Evolutionary conservation across 1,139 yeast species (phyloP).

Genomic region (Magnusiomyces tetraspermus): DNA sequence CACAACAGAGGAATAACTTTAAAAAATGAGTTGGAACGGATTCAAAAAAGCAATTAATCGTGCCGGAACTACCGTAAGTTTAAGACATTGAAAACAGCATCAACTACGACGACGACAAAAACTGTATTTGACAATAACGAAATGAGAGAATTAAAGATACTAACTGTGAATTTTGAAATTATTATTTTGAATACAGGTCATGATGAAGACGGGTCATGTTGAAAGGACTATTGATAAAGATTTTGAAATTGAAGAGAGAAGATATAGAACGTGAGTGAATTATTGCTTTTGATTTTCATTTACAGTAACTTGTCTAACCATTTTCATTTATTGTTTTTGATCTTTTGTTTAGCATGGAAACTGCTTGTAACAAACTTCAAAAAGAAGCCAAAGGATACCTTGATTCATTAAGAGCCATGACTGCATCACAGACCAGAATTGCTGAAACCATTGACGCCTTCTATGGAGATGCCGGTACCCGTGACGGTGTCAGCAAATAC

Average conservation of each 20-base stretch:
- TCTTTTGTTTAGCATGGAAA: conserved; percentile 39
- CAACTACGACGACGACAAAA: too few relatives aligned
- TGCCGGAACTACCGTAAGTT: conserved; percentile 71
- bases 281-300: too few relatives aligned
- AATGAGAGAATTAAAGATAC: too few relatives aligned
- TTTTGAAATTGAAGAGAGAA: conserved; percentile 85
- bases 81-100: too few relatives aligned
- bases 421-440: conserved; percentile 91
- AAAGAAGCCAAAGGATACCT: conserved; percentile 89
- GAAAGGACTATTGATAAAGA: conserved; percentile 90
- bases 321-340: too few relatives aligned
- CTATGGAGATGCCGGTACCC: conserved; percentile 81
- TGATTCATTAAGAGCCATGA: conserved; percentile 82
- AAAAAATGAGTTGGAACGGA: conserved; percentile 85
- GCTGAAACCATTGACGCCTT: conserved; percentile 92
- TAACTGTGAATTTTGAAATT: too few relatives aligned
- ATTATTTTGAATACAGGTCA: too few relatives aligned
- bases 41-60: conserved; percentile 93
- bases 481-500: conserved; percentile 67
- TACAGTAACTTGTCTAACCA: too few relatives aligned
- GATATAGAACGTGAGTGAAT: conserved; percentile 51
- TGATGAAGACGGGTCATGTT: conserved; percentile 66
- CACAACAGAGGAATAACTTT: too few relatives aligned
- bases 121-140: too few relatives aligned
- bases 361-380: conserved; percentile 73